Conservation (phyloP, 306 rosid species). For the Sindora glabra region DNA sequence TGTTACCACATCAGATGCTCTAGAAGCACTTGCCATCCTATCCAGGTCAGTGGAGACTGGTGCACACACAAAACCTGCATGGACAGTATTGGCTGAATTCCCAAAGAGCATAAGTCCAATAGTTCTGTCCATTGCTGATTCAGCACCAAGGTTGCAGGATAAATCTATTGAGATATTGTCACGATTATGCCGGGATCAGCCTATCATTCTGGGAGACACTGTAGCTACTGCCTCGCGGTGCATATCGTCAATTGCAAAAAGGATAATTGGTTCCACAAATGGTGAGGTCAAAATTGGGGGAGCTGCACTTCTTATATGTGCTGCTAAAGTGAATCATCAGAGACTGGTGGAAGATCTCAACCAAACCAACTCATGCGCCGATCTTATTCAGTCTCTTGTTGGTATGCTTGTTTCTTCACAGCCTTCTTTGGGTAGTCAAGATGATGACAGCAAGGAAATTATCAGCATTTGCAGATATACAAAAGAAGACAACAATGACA, state of each 20-base stretch:
- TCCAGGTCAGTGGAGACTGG: constrained; percentile 60
- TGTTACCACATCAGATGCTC: constrained; percentile 65
- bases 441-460: constrained; percentile 35
- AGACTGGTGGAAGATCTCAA: constrained; percentile 77
- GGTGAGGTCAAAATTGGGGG: constrained; percentile 78
- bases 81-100: constrained; percentile 84
- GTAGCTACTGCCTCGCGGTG: constrained; percentile 64
- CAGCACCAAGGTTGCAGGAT: constrained; percentile 69
- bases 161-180: constrained; percentile 86
- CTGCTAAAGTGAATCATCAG: constrained; percentile 66
- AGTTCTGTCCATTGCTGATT: constrained; percentile 66
- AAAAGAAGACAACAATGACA: constrained; percentile 30
- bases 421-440: constrained; percentile 32
- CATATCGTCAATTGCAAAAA: constrained; percentile 64
- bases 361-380: constrained; percentile 39
- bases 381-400: constrained; percentile 79
- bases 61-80: constrained; percentile 61
- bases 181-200: constrained; percentile 75
- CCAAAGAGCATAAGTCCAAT: constrained; percentile 77
- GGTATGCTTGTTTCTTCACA: constrained; percentile 46
- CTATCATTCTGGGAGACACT: constrained; percentile 61
- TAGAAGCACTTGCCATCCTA: constrained; percentile 87
- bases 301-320: constrained; percentile 80
- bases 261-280: constrained; percentile 68
- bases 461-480: constrained; percentile 63